phyloP scores from a whole-genome alignment of 805 yeast genomes.

The Ogataea haglerorum region DNA sequence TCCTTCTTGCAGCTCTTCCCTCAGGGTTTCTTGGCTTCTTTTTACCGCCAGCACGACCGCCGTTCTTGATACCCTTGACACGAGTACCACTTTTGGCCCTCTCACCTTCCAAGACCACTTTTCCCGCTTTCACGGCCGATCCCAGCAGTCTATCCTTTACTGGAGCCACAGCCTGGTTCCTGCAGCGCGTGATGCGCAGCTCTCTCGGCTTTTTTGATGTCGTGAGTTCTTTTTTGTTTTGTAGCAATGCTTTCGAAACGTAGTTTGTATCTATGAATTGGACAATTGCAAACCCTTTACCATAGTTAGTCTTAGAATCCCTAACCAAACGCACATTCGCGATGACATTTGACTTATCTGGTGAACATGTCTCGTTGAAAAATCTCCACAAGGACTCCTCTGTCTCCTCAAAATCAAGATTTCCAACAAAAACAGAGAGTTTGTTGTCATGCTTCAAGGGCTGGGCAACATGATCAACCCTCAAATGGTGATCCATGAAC shows the following conservation, averaged over 20 bases:
- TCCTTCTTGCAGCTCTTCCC: slow-evolving; percentile 48
- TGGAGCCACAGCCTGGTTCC: slow-evolving; percentile 27
- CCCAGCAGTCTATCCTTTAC: slow-evolving; percentile 57
- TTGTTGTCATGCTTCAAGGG: slow-evolving; percentile 84
- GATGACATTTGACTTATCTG: slow-evolving; percentile 43
- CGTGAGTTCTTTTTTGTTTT: slow-evolving; percentile 62
- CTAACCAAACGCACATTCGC: slow-evolving; percentile 89
- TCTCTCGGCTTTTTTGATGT: slow-evolving; percentile 47
- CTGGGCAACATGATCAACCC: slow-evolving; percentile 92
- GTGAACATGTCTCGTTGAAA: slow-evolving; percentile 47
- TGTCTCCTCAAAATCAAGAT: slow-evolving; percentile 85
- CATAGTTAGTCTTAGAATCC: slow-evolving; percentile 89
- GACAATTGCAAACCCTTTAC: slow-evolving; percentile 96
- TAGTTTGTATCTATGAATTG: slow-evolving; percentile 73
- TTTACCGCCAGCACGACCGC: slow-evolving; percentile 37
- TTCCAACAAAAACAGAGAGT: slow-evolving; percentile 87
- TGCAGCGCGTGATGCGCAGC: slow-evolving; percentile 74
- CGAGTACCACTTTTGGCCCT: slow-evolving; percentile 70
- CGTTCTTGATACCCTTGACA: slow-evolving; percentile 59
- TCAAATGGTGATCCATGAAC: slow-evolving; percentile 69
- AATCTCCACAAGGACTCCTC: slow-evolving; percentile 88
- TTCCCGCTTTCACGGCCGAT: slow-evolving; percentile 73
- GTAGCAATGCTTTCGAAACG: slow-evolving; percentile 76
- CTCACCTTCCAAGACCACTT: slow-evolving; percentile 62
- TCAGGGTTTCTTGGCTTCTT: slow-evolving; percentile 60